Conservation (phyloP, 768 basidiomycete genomes). For the Exidia glandulosa region DNA sequence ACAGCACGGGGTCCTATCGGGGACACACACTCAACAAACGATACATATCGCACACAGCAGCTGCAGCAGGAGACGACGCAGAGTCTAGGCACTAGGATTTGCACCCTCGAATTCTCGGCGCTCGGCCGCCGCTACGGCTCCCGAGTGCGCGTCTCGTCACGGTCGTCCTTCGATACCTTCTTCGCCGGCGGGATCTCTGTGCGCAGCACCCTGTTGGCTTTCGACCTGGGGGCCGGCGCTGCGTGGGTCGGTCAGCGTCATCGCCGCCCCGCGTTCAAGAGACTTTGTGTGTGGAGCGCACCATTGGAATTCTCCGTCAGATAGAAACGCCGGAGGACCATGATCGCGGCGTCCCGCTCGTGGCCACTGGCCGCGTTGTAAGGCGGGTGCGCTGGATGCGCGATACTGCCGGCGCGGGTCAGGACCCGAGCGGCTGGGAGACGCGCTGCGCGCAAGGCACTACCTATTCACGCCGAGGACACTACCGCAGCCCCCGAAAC, state of each 20-base stretch:
- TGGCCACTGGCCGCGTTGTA: constrained; percentile 72
- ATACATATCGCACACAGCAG: no score
- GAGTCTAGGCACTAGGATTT: no score
- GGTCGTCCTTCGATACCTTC: neutral
- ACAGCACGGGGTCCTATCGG: no score
- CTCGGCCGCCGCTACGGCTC: neutral
- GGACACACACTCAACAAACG: no score
- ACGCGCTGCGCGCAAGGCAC: neutral
- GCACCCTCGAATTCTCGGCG: neutral
- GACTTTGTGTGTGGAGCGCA: constrained; percentile 22
- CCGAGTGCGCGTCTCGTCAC: neutral
- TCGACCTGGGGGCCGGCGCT: constrained; percentile 90
- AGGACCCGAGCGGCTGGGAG: neutral
- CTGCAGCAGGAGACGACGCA: no score
- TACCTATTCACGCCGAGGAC: constrained; percentile 83
- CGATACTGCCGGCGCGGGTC: constrained; percentile 31
- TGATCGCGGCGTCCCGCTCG: constrained; percentile 72
- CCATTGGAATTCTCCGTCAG: constrained; percentile 90
- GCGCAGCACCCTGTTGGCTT: constrained; percentile 75
- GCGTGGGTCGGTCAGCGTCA: constrained; percentile 3
- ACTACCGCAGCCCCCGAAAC: constrained; percentile 94
- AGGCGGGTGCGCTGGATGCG: constrained; percentile 61
- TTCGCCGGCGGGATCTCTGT: constrained; percentile 45
- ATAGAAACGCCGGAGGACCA: constrained; percentile 79
- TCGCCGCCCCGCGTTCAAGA: constrained; percentile 1